These are phyloP conservation scores for Cyclaneusma minus DNA, from an alignment of 2,329 filamentous ascomycete genomes.

Conservation along the genomic window DNA sequence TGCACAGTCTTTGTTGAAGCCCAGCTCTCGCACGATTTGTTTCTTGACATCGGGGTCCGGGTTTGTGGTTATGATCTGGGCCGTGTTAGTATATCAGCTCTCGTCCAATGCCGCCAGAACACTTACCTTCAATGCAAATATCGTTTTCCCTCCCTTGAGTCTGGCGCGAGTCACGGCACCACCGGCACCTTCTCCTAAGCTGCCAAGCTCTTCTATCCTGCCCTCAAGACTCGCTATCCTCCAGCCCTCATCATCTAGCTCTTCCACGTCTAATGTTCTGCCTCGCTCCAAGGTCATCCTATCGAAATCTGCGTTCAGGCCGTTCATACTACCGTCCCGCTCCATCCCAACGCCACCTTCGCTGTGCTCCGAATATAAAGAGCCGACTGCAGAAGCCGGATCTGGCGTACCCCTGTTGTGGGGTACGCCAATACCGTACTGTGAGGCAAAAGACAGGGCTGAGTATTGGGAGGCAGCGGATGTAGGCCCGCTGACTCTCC, in stretches of 20 bases:
- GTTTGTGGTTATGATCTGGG: constrained; percentile 90
- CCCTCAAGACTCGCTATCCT: constrained; percentile 80
- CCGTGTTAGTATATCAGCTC: constrained; percentile 9
- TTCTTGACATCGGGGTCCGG: constrained; percentile 97
- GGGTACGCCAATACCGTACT: constrained; percentile 43
- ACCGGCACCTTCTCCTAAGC: constrained; percentile 84
- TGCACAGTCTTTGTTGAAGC: constrained; percentile 95
- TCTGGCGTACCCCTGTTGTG: constrained; percentile 57
- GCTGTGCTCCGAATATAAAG: constrained; percentile 66
- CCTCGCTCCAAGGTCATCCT: constrained; percentile 71
- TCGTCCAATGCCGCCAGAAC: constrained; percentile 1
- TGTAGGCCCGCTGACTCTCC: constrained; percentile 63
- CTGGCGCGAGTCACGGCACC: constrained; percentile 87
- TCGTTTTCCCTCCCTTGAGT: constrained; percentile 79
- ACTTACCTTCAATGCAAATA: constrained; percentile 87
- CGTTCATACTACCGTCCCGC: constrained; percentile 65
- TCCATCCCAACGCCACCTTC: constrained; percentile 68
- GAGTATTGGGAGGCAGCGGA: constrained; percentile 83
- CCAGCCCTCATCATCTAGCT: constrained; percentile 91
- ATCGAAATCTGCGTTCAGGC: constrained; percentile 61
- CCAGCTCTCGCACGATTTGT: constrained; percentile 89
- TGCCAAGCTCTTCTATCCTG: constrained; percentile 76
- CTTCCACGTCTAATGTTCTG: constrained; percentile 75
- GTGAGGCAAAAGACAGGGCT: constrained; percentile 62
- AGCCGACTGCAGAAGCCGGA: constrained; percentile 76